Base-by-base conservation (phyloP, 305 asterid species). In the Solanum hybrid region DNA sequence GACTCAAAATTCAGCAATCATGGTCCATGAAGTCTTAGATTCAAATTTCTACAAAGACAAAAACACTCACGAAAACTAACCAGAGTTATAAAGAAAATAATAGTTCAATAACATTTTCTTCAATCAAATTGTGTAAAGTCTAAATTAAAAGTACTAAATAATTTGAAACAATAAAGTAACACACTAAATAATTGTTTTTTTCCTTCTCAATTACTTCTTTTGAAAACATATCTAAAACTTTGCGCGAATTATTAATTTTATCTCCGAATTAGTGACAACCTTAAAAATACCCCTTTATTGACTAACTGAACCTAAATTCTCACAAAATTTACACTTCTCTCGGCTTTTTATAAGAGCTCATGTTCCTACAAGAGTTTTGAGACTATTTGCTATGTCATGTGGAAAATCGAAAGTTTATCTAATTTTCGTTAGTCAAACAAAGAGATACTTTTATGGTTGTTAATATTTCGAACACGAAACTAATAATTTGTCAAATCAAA, bases 401-500 rank as follows among this genome's bases (percentile, higher is more conserved):
- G 51, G 0, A 2, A 40, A 40, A 40, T 40, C 18, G 0, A 0
- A 16, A 40, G 51, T 40, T 0, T 40, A 40, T 0, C 51, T 40
- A 40, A 40, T 40, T 40, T 40, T 40, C 0, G 0, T 40, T 40
- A 40, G 2, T 40, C 51, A 40, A 40, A 0, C 0, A 40, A 0
- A 40, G 51, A 40, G 14, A 40, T 40, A 40, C 0, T 40, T 40
- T 40, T 11, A 40, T 1, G 16, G 0, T 40, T 40, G 5, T 0
- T 0, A 40, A 11, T 40, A 40, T 0, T 40, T 40, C 0, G 0
- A 40, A 40, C 0, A 40, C 5, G 1, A 40, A 40, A 40, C 51
- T 40, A 40, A 40, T 40, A 40, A 40, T 40, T 12, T 40, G 18
- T 31, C 33, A 2, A 35, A 35, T 35, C 8, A 35, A 40, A 42